A percentile compares a stretch with the other conserved stretches of the same genome.
Conservation (phyloP, 176 grass and related monocot species). For the Zizania latifolia region DNA sequence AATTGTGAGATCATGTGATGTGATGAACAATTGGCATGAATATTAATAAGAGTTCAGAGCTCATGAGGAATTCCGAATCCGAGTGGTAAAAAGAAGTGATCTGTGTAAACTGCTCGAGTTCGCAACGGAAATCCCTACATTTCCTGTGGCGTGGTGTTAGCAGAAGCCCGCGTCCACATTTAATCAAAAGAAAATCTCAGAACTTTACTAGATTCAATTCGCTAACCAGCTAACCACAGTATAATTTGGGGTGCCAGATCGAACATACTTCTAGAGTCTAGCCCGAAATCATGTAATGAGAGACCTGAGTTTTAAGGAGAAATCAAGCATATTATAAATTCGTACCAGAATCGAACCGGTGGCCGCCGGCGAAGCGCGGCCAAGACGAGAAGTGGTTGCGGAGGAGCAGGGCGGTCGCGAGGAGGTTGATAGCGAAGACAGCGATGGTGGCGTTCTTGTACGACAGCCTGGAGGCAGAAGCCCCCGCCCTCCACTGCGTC, state of each 20-base stretch:
- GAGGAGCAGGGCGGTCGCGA: constrained; percentile 40
- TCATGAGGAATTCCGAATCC: neutral
- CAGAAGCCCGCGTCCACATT: neutral
- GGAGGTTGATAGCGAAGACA: constrained; percentile 47
- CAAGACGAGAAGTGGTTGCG: constrained; percentile 39
- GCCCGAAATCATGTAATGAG: no score
- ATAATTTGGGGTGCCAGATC: neutral
- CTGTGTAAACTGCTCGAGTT: neutral
- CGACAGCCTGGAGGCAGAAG: constrained; percentile 21
- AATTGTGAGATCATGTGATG: no score
- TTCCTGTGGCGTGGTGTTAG: neutral
- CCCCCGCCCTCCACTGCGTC: constrained; percentile 27
- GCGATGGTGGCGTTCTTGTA: constrained; percentile 54
- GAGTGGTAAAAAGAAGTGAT: neutral
- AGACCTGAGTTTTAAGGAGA: neutral
- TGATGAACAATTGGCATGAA: no score
- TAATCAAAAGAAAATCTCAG: neutral
- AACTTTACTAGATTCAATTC: neutral
- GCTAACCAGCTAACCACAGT: neutral
- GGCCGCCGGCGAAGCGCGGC: constrained; percentile 30
- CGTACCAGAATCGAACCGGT: constrained; percentile 42
- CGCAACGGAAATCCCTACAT: neutral
- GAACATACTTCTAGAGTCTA: neutral
- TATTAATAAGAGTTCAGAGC: no score
- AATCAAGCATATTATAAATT: no score